Conservation (phyloP, 1,284 basidiomycete genomes). For the Sporisorium exsertum region DNA sequence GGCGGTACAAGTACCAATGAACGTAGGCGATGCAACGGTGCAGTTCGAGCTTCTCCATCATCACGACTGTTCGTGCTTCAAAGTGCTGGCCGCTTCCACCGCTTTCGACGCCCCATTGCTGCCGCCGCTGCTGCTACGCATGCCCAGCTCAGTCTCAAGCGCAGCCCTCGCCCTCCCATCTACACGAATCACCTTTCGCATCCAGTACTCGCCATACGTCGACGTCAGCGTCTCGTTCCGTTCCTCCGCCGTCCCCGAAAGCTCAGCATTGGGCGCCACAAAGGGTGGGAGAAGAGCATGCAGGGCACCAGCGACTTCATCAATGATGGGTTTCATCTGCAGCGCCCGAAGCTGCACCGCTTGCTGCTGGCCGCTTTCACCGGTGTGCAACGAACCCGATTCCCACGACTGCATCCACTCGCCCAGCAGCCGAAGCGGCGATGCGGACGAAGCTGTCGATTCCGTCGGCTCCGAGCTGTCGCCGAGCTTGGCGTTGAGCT, state of each 20-base stretch:
- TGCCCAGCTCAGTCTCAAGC: slow-evolving; percentile 43
- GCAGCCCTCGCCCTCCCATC: slow-evolving; percentile 42
- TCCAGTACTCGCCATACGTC: slow-evolving; percentile 49
- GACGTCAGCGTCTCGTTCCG: slow-evolving; percentile 15
- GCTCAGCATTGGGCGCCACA: slow-evolving; percentile 31
- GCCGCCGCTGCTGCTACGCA: slow-evolving; percentile 10
- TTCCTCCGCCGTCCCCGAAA: slow-evolving; percentile 25
- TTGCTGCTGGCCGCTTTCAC: background rate
- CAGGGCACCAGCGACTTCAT: slow-evolving; percentile 41
- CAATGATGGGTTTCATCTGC: slow-evolving; percentile 36
- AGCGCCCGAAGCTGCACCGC: slow-evolving; percentile 16
- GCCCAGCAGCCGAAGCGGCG: slow-evolving; percentile 47
- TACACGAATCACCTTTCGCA: slow-evolving; percentile 22
- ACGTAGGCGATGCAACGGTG: background rate
- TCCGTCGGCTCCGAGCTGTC: slow-evolving; percentile 18
- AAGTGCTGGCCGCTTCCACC: background rate
- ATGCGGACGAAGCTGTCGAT: slow-evolving; percentile 4
- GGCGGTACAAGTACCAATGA: background rate
- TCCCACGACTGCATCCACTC: slow-evolving; percentile 54
- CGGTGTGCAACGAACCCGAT: slow-evolving; percentile 26
- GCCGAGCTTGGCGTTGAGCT: slow-evolving; percentile 33
- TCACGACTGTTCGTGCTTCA: slow-evolving; percentile 4
- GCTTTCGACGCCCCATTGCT: background rate
- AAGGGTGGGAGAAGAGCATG: slow-evolving; percentile 44
- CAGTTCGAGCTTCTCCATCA: too few species aligned